These are phyloP conservation scores for Xylariales sp. DNA, from an alignment of 2,329 filamentous ascomycete genomes.

Conservation along the genomic window DNA sequence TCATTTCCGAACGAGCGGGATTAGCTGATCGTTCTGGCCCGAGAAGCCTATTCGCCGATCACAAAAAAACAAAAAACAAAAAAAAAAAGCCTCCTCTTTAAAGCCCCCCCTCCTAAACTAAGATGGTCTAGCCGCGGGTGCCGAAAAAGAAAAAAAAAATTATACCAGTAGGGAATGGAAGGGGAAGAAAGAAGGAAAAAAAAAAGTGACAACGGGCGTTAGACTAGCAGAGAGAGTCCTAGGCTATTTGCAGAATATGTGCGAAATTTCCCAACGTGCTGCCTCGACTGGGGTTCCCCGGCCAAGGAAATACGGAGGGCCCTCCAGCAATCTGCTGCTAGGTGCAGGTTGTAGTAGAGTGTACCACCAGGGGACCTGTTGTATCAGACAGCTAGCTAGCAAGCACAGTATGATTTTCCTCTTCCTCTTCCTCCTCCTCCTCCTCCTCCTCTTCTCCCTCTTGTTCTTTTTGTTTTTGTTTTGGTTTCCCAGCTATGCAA, in stretches of 20 bases:
- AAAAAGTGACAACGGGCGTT: slow-evolving; percentile 19
- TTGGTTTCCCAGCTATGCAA: too few relatives aligned
- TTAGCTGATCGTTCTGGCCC: slow-evolving; percentile 7
- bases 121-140: slow-evolving; percentile 15
- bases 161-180: too few relatives aligned
- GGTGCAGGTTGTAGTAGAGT: too few relatives aligned
- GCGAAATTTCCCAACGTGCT: not conserved
- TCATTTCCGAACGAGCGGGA: slow-evolving; percentile 25
- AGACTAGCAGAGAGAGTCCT: not conserved
- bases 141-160: slow-evolving; percentile 25
- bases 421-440: too few relatives aligned
- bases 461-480: too few relatives aligned
- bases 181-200: slow-evolving; percentile 14
- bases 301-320: not conserved
- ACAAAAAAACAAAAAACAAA: not conserved
- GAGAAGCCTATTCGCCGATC: slow-evolving; percentile 25
- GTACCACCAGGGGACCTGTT: not conserved
- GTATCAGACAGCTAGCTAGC: not conserved
- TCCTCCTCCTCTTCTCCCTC: too few relatives aligned
- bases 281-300: slow-evolving; percentile 19
- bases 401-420: slow-evolving; percentile 11
- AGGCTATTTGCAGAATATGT: slow-evolving; percentile 4
- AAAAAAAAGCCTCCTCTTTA: too few relatives aligned
- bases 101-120: not conserved
- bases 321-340: not conserved